Evolutionary conservation across 805 yeast species (phyloP).

Genomic region (Lipomyces kockii): DNA sequence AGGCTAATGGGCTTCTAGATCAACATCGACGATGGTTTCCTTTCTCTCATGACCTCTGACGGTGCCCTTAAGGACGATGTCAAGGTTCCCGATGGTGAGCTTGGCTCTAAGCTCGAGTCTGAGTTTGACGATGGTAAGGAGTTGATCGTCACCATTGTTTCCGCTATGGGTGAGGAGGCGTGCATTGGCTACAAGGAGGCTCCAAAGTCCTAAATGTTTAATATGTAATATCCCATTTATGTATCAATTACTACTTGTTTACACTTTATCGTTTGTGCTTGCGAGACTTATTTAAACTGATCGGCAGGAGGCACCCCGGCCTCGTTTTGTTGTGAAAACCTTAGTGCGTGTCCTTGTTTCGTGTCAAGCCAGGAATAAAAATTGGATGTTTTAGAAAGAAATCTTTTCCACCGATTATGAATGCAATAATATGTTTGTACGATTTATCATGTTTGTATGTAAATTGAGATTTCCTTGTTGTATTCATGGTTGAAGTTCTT

Average conservation of each 20-base stretch:
- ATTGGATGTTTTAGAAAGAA: slow-evolving; percentile 7
- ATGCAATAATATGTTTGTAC: not conserved
- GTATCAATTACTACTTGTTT: slow-evolving; percentile 6
- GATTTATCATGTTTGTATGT: not conserved
- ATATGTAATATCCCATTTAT: slow-evolving; percentile 4
- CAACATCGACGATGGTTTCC: slow-evolving; percentile 98
- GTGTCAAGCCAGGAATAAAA: slow-evolving; percentile 20
- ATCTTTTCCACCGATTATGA: not conserved
- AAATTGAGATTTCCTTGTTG: not conserved
- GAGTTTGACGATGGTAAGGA: slow-evolving; percentile 99
- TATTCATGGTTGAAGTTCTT: not conserved
- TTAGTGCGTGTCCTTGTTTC: not conserved
- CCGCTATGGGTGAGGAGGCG: slow-evolving; percentile 99
- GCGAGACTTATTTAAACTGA: not conserved
- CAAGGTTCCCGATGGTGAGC: slow-evolving; percentile 96
- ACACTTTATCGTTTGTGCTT: not conserved
- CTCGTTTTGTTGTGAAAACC: not conserved
- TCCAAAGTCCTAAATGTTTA: slow-evolving; percentile 58
- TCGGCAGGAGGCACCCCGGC: slow-evolving; percentile 10
- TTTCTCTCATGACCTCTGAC: slow-evolving; percentile 92
- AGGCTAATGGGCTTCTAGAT: slow-evolving; percentile 50
- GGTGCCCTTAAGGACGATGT: slow-evolving; percentile 99
- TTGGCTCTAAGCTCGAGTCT: slow-evolving; percentile 89
- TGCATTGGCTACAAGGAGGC: slow-evolving; percentile 98
- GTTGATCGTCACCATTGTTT: slow-evolving; percentile 91